Evolutionary conservation across 2,329 filamentous ascomycete species (phyloP).

Genomic region (Venturia asperata): DNA sequence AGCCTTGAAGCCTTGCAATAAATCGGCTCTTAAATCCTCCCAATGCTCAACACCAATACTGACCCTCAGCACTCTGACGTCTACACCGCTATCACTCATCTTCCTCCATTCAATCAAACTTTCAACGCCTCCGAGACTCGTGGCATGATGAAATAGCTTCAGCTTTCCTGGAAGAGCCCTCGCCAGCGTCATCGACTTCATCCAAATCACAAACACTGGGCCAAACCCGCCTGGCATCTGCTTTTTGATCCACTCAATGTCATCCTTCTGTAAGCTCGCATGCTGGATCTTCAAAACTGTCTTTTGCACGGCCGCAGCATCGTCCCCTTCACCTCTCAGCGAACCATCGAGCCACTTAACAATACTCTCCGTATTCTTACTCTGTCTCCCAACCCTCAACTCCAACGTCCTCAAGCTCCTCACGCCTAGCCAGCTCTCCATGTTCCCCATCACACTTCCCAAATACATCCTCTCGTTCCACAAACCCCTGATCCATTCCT

Average conservation of each 20-base stretch:
- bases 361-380: conserved; percentile 58
- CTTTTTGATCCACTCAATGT: conserved; percentile 59
- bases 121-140: conserved; percentile 88
- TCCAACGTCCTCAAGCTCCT: conserved; percentile 80
- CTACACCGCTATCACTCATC: conserved; percentile 72
- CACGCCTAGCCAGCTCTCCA: conserved; percentile 90
- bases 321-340: conserved; percentile 30
- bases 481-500: conserved; percentile 42
- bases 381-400: conserved; percentile 71
- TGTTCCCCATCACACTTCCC: conserved; percentile 76
- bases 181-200: conserved; percentile 56
- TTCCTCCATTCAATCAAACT: conserved; percentile 93
- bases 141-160: conserved; percentile 85
- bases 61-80: conserved; percentile 65
- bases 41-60: conserved; percentile 82
- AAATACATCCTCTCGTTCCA: conserved; percentile 65
- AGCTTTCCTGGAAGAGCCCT: conserved; percentile 68
- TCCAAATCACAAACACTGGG: conserved; percentile 73
- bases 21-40: conserved; percentile 74
- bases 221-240: conserved; percentile 93
- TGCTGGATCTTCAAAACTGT: conserved; percentile 61
- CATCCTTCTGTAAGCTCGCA: conserved; percentile 67
- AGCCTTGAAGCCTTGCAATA: conserved; percentile 54
- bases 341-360: conserved; percentile 59
- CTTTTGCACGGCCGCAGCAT: conserved; percentile 40